Conservation (phyloP, 345 rosid species). For the Eucalyptus cloeziana region DNA sequence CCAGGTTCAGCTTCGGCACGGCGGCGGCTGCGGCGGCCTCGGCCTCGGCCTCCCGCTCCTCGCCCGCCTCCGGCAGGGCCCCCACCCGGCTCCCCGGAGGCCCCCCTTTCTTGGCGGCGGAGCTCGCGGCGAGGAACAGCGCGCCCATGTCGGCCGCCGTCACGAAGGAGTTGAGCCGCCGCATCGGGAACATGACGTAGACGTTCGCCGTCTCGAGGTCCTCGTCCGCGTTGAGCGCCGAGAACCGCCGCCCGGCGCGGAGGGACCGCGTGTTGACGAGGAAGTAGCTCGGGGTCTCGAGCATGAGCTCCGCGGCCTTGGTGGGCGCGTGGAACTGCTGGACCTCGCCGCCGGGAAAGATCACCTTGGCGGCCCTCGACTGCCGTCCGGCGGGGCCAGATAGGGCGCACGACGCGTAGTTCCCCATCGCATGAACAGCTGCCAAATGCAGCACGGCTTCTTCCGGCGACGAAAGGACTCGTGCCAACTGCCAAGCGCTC, state of each 20-base stretch:
- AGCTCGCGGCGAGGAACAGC: slow-evolving; percentile 36
- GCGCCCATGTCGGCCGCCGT: slow-evolving; percentile 58
- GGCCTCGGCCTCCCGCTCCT: background rate
- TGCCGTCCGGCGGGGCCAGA: slow-evolving; percentile 19
- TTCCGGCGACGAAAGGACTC: background rate
- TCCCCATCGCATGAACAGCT: slow-evolving; percentile 40
- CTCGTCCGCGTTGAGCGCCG: slow-evolving; percentile 70
- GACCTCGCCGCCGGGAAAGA: slow-evolving; percentile 65
- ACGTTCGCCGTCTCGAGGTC: slow-evolving; percentile 52
- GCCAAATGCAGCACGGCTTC: background rate
- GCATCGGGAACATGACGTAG: slow-evolving; percentile 75
- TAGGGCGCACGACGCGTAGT: slow-evolving; percentile 52
- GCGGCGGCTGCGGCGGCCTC: background rate
- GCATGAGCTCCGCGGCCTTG: slow-evolving; percentile 84
- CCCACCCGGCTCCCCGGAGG: slow-evolving; percentile 6
- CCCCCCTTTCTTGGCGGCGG: slow-evolving; percentile 30
- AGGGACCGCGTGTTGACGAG: slow-evolving; percentile 56
- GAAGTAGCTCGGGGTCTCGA: slow-evolving; percentile 77
- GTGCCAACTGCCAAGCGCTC: background rate
- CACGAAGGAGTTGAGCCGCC: slow-evolving; percentile 38
- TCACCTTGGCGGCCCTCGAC: slow-evolving; percentile 30
- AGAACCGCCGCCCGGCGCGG: slow-evolving; percentile 45
- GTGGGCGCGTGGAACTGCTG: slow-evolving; percentile 32
- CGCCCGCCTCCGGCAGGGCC: slow-evolving; percentile 11
- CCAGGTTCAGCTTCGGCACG: slow-evolving; percentile 34